Percentiles rank a stretch among this genome's conserved stretches.
Conservation (phyloP, 2,329 filamentous ascomycete species). For the Aspergillus thermomutatus region DNA sequence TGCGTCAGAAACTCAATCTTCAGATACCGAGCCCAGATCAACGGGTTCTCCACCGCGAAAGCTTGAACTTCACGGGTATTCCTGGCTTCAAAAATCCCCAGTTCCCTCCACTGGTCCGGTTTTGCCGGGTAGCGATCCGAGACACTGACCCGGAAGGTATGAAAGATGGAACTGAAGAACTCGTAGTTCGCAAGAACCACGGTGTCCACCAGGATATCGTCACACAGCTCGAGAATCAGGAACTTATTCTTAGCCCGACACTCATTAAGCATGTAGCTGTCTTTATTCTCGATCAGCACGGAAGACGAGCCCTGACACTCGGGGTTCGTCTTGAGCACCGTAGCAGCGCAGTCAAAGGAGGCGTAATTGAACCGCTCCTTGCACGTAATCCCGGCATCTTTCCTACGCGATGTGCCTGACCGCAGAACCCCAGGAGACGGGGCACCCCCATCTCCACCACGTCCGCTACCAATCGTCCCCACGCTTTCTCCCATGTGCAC, state of each 20-base stretch:
- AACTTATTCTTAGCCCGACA: slow-evolving; percentile 87
- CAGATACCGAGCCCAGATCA: slow-evolving; percentile 93
- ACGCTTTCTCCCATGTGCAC: slow-evolving; percentile 6
- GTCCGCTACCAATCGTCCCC: not conserved
- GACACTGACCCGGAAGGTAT: slow-evolving; percentile 84
- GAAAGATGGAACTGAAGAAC: slow-evolving; percentile 97
- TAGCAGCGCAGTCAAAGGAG: slow-evolving; percentile 94
- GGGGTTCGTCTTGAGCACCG: slow-evolving; percentile 82
- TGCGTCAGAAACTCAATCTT: slow-evolving; percentile 89
- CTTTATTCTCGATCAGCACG: slow-evolving; percentile 93
- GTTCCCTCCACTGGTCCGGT: slow-evolving; percentile 81
- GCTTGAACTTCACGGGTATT: slow-evolving; percentile 93
- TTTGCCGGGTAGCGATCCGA: slow-evolving; percentile 95
- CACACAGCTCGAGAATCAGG: slow-evolving; percentile 88
- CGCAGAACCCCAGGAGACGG: slow-evolving; percentile 46
- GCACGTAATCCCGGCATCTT: slow-evolving; percentile 94
- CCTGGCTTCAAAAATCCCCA: slow-evolving; percentile 84
- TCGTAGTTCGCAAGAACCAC: slow-evolving; percentile 98
- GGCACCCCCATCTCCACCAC: slow-evolving; percentile 26
- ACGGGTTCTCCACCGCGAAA: slow-evolving; percentile 87
- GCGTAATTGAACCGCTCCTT: slow-evolving; percentile 98
- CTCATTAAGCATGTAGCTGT: slow-evolving; percentile 95
- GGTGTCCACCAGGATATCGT: slow-evolving; percentile 83
- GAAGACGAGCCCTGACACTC: slow-evolving; percentile 85
- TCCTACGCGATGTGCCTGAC: slow-evolving; percentile 65